Conservation (phyloP, 192 early-diverging fungal genomes). For the Gamsiella multidivaricata region DNA sequence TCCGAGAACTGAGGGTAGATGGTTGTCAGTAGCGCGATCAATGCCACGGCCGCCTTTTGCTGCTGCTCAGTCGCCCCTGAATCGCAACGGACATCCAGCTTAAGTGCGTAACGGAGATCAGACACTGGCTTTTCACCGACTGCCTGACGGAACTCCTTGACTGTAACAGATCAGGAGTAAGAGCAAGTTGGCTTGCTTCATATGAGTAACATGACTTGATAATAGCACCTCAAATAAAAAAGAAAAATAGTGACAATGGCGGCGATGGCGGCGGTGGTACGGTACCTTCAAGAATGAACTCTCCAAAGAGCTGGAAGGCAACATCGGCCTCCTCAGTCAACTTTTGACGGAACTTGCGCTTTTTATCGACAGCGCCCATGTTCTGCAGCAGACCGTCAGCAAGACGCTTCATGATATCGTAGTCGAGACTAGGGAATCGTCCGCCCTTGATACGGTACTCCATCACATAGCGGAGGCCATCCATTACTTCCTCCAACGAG, state of each 20-base stretch:
- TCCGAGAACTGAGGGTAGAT: slow-evolving; percentile 86
- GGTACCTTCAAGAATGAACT: slow-evolving; percentile 88
- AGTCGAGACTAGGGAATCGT: slow-evolving; percentile 84
- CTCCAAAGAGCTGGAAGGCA: slow-evolving; percentile 93
- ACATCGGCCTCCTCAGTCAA: slow-evolving; percentile 83
- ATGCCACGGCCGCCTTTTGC: slow-evolving; percentile 76
- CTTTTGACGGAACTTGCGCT: slow-evolving; percentile 67
- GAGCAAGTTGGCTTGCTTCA: background rate
- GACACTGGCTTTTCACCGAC: slow-evolving; percentile 79
- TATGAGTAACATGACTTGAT: no score
- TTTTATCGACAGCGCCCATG: slow-evolving; percentile 71
- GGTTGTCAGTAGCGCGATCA: slow-evolving; percentile 79
- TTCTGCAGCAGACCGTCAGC: slow-evolving; percentile 87
- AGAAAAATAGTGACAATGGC: background rate
- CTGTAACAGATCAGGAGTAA: slow-evolving; percentile 32
- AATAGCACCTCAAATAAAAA: background rate
- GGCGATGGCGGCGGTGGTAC: background rate
- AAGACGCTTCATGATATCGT: slow-evolving; percentile 85
- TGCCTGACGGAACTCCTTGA: slow-evolving; percentile 87
- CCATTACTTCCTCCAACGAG: slow-evolving; percentile 83
- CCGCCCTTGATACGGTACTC: slow-evolving; percentile 91
- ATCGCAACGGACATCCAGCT: slow-evolving; percentile 80
- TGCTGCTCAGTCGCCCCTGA: slow-evolving; percentile 72
- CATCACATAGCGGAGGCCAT: slow-evolving; percentile 93
- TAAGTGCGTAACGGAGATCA: slow-evolving; percentile 81